phyloP scores from a whole-genome alignment of 371 early-diverging fungal species.

The Apophysomyces elegans region DNA sequence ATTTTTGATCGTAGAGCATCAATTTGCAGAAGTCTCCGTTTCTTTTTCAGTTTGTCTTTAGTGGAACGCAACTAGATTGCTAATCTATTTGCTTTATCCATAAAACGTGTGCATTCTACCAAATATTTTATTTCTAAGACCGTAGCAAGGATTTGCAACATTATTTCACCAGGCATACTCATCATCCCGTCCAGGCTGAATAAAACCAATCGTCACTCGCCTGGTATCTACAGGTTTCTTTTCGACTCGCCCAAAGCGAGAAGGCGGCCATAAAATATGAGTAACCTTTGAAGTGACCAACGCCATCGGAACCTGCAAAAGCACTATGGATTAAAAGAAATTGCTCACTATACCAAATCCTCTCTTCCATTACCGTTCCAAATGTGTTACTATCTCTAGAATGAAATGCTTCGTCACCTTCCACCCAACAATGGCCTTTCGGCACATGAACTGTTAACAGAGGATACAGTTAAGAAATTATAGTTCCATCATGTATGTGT shows the following conservation, averaged over 20 bases:
- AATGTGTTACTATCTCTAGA: slow-evolving; percentile 86
- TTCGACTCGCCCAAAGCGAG: slow-evolving; percentile 62
- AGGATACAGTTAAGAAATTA: slow-evolving; percentile 10
- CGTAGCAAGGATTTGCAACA: neutral
- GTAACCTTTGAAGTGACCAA: slow-evolving; percentile 66
- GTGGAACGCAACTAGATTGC: neutral
- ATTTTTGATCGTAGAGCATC: no score
- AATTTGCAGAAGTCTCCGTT: no score
- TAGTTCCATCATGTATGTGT: neutral
- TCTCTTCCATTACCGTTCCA: slow-evolving; percentile 69
- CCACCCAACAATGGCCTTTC: slow-evolving; percentile 91
- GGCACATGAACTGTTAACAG: slow-evolving; percentile 67
- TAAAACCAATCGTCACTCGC: slow-evolving; percentile 31
- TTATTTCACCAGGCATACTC: slow-evolving; percentile 19
- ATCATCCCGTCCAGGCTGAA: slow-evolving; percentile 24
- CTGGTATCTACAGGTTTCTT: slow-evolving; percentile 28
- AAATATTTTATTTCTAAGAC: no score
- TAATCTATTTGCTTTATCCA: neutral
- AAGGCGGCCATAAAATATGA: slow-evolving; percentile 73
- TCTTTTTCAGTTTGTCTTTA: neutral
- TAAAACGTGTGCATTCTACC: neutral
- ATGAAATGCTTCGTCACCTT: slow-evolving; percentile 88
- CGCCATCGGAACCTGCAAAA: slow-evolving; percentile 66
- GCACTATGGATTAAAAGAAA: neutral
- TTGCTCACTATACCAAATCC: neutral